phyloP scores from a whole-genome alignment of 208 protist genomes.

The Acanthamoeba culbertsoni region DNA sequence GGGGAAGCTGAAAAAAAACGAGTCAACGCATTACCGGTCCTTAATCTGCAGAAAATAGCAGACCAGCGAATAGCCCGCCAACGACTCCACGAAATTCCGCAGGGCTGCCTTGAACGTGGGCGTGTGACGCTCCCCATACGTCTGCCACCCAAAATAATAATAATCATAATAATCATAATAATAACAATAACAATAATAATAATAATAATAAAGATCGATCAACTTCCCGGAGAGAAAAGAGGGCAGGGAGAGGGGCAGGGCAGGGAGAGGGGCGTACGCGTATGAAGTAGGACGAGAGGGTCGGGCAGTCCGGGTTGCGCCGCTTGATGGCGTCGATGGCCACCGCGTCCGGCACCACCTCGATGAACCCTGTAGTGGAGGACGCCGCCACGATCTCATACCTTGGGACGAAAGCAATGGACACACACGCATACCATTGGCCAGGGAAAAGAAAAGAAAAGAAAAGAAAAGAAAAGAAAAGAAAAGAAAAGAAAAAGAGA shows the following conservation, averaged over 20 bases:
- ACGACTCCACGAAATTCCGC: constrained; percentile 31
- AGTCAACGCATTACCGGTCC: not conserved
- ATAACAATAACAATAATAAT: not conserved
- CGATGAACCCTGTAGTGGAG: constrained; percentile 38
- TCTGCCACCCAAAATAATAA: not conserved
- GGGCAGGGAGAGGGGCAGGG: not conserved
- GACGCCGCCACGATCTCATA: constrained; percentile 54
- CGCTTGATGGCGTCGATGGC: constrained; percentile 58
- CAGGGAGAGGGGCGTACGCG: not conserved
- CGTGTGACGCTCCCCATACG: not conserved
- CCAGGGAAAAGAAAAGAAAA: too few relatives aligned
- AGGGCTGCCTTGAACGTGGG: not conserved
- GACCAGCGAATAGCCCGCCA: constrained; percentile 62
- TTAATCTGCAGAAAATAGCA: constrained; percentile 64
- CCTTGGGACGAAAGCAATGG: too few relatives aligned
- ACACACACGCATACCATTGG: too few relatives aligned
- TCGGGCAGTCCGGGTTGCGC: not conserved
- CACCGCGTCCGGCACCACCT: constrained; percentile 55
- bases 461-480: too few relatives aligned
- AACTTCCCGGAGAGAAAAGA: not conserved
- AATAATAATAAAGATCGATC: too few relatives aligned
- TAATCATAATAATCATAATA: not conserved
- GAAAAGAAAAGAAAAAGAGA: too few relatives aligned
- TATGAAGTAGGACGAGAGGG: not conserved
- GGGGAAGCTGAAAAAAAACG: not conserved